phyloP scores from a whole-genome alignment of 495 filamentous ascomycete genomes.

The Hyaloscypha finlandica region DNA sequence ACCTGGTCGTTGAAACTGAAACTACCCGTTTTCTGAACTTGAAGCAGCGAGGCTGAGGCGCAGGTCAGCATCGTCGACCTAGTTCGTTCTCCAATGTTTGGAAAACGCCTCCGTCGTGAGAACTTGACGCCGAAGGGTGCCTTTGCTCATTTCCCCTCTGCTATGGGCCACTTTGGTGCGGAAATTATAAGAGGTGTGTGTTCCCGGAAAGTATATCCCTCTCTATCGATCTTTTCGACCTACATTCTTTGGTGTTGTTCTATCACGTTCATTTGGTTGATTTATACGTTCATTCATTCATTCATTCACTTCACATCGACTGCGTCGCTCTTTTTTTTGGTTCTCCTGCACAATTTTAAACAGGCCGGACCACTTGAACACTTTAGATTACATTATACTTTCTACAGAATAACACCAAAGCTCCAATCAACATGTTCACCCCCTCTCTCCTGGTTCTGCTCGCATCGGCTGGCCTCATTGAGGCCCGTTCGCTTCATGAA shows the following conservation, averaged over 20 bases:
- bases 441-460: constrained; percentile 27
- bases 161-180: background rate
- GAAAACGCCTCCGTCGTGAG: constrained; percentile 11
- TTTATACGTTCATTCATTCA: constrained; percentile 28
- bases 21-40: constrained; percentile 17
- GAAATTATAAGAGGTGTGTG: constrained; percentile 22
- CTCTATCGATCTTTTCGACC: constrained; percentile 30
- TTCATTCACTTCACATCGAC: constrained; percentile 5
- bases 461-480: constrained; percentile 29
- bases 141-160: constrained; percentile 25
- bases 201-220: constrained; percentile 10
- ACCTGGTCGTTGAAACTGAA: constrained; percentile 27
- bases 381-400: constrained; percentile 14
- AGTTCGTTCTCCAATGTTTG: constrained; percentile 24
- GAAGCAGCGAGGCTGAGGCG: constrained; percentile 32
- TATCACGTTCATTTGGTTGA: constrained; percentile 22
- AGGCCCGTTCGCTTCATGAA: constrained; percentile 22
- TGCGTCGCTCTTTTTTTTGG: background rate
- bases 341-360: constrained; percentile 22
- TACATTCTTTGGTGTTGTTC: constrained; percentile 31
- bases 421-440: constrained; percentile 27
- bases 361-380: constrained; percentile 23
- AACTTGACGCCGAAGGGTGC: constrained; percentile 11
- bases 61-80: constrained; percentile 8
- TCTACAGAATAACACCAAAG: constrained; percentile 10